phyloP scores from a whole-genome alignment of 2,329 filamentous ascomycete genomes.

The Exophiala mesophila region DNA sequence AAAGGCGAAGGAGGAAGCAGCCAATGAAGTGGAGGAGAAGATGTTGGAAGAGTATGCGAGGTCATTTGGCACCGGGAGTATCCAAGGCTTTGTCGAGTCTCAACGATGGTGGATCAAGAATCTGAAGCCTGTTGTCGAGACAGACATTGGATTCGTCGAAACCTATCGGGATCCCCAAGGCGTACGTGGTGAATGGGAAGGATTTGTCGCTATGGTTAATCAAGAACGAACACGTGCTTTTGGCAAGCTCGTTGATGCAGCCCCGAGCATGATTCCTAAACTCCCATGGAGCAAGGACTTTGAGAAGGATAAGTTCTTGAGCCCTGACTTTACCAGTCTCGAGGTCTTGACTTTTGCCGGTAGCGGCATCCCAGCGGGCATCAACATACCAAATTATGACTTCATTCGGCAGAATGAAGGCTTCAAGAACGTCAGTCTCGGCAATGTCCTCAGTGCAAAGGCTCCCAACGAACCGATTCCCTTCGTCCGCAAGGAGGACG shows the following conservation, averaged over 20 bases:
- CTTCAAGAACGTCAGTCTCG: conserved; percentile 73
- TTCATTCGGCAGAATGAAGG: conserved; percentile 58
- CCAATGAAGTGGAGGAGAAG: conserved; percentile 67
- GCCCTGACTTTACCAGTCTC: conserved; percentile 90
- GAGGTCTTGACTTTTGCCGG: conserved; percentile 81
- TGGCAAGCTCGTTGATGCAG: conserved; percentile 73
- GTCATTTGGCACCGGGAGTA: conserved; percentile 69
- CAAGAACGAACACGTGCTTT: conserved; percentile 86
- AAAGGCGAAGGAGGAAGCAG: conserved; percentile 63
- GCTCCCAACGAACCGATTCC: conserved; percentile 88
- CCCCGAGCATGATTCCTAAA: conserved; percentile 77
- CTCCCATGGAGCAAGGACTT: conserved; percentile 85
- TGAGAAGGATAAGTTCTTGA: conserved; percentile 93
- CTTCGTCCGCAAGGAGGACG: conserved; percentile 75
- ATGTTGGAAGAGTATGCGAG: conserved; percentile 71
- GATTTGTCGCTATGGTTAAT: conserved; percentile 76
- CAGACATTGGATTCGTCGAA: conserved; percentile 79
- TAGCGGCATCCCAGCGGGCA: conserved; percentile 57
- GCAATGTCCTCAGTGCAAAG: conserved; percentile 88
- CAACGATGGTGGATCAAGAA: conserved; percentile 80
- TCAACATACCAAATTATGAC: conserved; percentile 54
- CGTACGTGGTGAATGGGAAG: conserved; percentile 78
- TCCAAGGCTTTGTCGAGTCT: conserved; percentile 73
- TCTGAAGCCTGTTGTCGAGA: conserved; percentile 73
- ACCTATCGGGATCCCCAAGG: conserved; percentile 80